Percentiles rank a stretch among this genome's conserved stretches.
phyloP scores from a whole-genome alignment of 148 eudicot genomes.

The Pharnaceum exiguum region DNA sequence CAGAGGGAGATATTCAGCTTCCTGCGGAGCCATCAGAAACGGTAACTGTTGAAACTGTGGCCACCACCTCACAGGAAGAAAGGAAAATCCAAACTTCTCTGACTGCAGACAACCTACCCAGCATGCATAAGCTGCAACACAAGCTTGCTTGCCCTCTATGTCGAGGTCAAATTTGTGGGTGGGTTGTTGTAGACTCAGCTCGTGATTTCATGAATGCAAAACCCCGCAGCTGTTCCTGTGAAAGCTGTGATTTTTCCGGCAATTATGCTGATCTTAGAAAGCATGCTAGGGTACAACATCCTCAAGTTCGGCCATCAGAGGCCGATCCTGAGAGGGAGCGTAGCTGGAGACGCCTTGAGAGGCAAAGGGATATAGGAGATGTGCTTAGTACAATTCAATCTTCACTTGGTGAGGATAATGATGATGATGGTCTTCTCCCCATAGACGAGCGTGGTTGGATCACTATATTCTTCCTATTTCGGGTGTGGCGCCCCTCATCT shows the following conservation, averaged over 20 bases:
- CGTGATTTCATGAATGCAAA: conserved; percentile 77
- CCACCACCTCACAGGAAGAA: conserved; percentile 28
- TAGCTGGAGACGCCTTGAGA: conserved; percentile 79
- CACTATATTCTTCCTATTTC: conserved; percentile 57
- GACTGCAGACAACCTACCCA: conserved; percentile 25
- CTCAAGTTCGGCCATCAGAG: conserved; percentile 68
- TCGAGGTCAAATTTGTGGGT: conserved; percentile 68
- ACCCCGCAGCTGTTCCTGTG: conserved; percentile 72
- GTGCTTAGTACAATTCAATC: conserved; percentile 76
- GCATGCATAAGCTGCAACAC: conserved; percentile 36
- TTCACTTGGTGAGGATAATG: conserved; percentile 51
- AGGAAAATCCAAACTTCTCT: conserved; percentile 27
- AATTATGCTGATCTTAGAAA: conserved; percentile 67
- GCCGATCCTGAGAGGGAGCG: conserved; percentile 79
- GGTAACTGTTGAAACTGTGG: conserved; percentile 21
- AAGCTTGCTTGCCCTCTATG: conserved; percentile 85
- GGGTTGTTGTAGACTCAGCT: conserved; percentile 78
- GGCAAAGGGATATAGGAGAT: conserved; percentile 78
- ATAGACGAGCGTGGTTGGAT: conserved; percentile 59
- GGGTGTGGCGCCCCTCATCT: conserved; percentile 41
- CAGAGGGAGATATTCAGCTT: conserved; percentile 21
- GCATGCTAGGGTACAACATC: conserved; percentile 82
- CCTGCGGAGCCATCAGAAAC: conserved; percentile 15
- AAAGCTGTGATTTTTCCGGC: conserved; percentile 77
- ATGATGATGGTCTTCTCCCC: conserved; percentile 36